Base-by-base conservation (phyloP, 192 early-diverging fungal species). In the Cladochytrium replicatum region DNA sequence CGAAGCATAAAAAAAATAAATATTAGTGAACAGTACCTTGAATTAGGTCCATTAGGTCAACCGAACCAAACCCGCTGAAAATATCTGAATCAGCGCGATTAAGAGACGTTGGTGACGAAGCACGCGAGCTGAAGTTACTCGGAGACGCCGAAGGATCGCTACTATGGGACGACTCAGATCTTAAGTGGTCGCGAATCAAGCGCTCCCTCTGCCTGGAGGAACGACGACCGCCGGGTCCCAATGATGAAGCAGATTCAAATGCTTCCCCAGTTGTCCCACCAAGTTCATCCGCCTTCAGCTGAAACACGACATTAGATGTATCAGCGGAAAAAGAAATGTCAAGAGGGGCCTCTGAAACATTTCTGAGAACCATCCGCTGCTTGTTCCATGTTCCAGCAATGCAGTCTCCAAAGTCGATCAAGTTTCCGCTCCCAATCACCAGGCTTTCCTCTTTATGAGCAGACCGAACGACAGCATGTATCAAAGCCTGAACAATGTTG, bases 341-440 rank as follows among this genome's bases (percentile, higher is more conserved):
- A 2, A 93, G 61, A 0, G 84, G 72, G 6, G 60, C 46, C 7
- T 87, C 84, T 31, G 83, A 76, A 15, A 91, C 67, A 57, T 95
- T 98, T 27, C 78, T 84, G 26, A 98, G 60, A 0, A 84, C 68
- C 3, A 96, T 63, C 32, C 83, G 75, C 54, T 87, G 78, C 46
- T 77, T 78, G 19, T 80, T 82, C 85, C 88, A 87, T n/a, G 71
- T 54, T n/a, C 93, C 93, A 31, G 88, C 86, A 51, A 77, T 81
- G 57, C 91, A 93, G 53, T 96, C 89, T 31, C 89, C 89, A 74
- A 98, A 98, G 58, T 96, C 90, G 22, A 98, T 49, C 30, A 68
- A 65, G 57, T 65, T 86, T 26, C 75, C 85, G 52, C 72, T 83
- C 60, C 77, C 85, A 48, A 80, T 75, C 6, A 74, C 67, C 40